Base-by-base conservation (phyloP, 768 basidiomycete genomes). In the Pulveroboletus sp. region DNA sequence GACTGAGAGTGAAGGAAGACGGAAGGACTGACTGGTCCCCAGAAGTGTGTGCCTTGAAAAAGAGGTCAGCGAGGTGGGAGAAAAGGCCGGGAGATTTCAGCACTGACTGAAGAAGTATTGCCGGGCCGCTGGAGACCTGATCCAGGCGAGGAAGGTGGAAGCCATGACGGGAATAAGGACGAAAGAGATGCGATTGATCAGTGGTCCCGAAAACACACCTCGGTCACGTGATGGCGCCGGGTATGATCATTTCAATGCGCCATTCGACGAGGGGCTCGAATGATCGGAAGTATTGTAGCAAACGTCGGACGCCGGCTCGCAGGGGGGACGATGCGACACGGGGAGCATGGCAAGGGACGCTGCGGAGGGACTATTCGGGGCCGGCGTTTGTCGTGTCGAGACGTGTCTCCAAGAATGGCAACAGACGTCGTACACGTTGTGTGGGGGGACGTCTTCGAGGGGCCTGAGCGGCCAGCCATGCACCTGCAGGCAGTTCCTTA, bases 71-170 rank as follows among this genome's bases (percentile, higher is more conserved):
- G 31, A n/a, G 19, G n/a, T 49, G 51, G 46, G 17, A 12, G 22
- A 49, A 26, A 6, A 7, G 34, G 56, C 32, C 19, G 43, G 23
- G 30, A 20, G 6, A 12, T 29, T 6, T 6, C n/a, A 19, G 24
- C 22, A 76, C 93, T 55, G 54, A 92, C 94, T 96, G 74, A 96
- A 89, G 74, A 97, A 95, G 71, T 97, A 97, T 59, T 93, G 82
- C 60, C 90, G 77, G 17, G 90, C 89, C 39, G 91, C 91, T 44
- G 94, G 94, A 40, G 90, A 93, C 63, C 87, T 85, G 63, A 90
- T 63, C 94, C 94, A 98, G 62, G 81, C 78, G 65, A 87, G 76
- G 74, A 96, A 93, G 30, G 83, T 83, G 31, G 89, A 88, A 50
- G 90, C 78, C 90, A 93, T 92, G 63, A 45, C 36, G 57, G 57